Evolutionary conservation across 306 rosid genomes (phyloP), one percentile per base, ranked within the genome.

Genomic region (Gastrolobium villosum): DNA sequence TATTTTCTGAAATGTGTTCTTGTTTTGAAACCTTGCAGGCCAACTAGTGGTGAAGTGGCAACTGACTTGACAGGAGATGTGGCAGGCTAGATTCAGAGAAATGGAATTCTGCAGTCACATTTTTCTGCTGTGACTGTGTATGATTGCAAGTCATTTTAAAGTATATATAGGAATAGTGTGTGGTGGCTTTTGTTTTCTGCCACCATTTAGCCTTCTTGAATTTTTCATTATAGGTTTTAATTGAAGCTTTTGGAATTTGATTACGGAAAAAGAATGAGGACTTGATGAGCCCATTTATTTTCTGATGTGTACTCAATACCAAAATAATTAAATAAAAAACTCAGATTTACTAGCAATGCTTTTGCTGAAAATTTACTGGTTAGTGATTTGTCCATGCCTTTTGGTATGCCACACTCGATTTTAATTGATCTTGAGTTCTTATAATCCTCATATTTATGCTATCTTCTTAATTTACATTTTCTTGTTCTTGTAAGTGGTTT

Each of bases 21-120:
- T 75, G 54, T 70, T 36, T 64, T 48, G 72, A 78, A 82, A 70
- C 65, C 32, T 79, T 79, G 75, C 84, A 86, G 89, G 85, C 84
- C 84, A 76, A 82, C 89, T 15, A 86, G 89, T 75, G 89, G 89
- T 65, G 89, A 79, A 82, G 86, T 86, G 36, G 69, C 64, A 57
- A 30, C 80, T 52, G 80, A 59, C 74, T 50, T 39, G 11, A 65
- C 55, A 63, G 39, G 30, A 62, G 75, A 34, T 10, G 39, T 15
- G 26, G 53, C 68, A 55, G 48, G 78, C 77, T 82, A 82, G 82
- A 44, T 45, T 74, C 20, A 56, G 10, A 59, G 54, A 74, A 69
- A 65, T 43, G 5, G 72, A 75, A 65, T 57, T 64, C 66, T 57
- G 70, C 71, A 55, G 66, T 75, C 62, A 35, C 67, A 37, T 7